phyloP scores from a whole-genome alignment of 768 basidiomycete species.

The Boletus rubescentipes region DNA sequence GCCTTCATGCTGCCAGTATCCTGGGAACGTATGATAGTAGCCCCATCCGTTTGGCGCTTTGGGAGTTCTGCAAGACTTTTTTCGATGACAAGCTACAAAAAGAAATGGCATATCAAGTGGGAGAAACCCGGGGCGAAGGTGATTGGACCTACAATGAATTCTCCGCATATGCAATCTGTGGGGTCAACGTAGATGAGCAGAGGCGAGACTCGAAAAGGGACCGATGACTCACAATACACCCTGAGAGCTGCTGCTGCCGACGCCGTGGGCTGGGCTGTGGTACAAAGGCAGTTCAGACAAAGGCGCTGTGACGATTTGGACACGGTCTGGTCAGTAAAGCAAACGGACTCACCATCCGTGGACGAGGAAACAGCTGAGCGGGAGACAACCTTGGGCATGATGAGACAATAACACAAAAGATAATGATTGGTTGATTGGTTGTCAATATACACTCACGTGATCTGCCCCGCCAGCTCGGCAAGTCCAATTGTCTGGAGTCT shows the following conservation, averaged over 20 bases:
- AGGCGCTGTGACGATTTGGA: not conserved
- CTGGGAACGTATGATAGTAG: slow-evolving; percentile 77
- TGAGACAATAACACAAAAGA: not conserved
- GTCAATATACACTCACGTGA: slow-evolving; percentile 28
- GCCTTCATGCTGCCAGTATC: slow-evolving; percentile 57
- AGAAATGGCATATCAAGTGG: not conserved
- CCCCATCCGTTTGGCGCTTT: slow-evolving; percentile 71
- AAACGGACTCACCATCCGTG: slow-evolving; percentile 60
- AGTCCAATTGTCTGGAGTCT: slow-evolving; percentile 24
- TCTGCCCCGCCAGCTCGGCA: slow-evolving; percentile 9
- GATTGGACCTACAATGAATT: slow-evolving; percentile 68
- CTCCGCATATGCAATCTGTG: slow-evolving; percentile 83
- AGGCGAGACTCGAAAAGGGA: slow-evolving; percentile 6
- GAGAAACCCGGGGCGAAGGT: not conserved
- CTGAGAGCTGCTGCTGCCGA: slow-evolving; percentile 75
- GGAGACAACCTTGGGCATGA: slow-evolving; percentile 92
- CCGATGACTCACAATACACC: slow-evolving; percentile 67
- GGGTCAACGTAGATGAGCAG: slow-evolving; percentile 15
- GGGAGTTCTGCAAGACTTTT: slow-evolving; percentile 68
- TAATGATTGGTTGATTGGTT: not conserved
- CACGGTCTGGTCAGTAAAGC: not conserved
- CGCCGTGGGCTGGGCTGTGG: slow-evolving; percentile 70
- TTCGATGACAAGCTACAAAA: slow-evolving; percentile 73
- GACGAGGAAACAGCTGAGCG: slow-evolving; percentile 88
- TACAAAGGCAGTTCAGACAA: not conserved